A percentile compares a stretch with the other conserved stretches of the same genome.
Conservation (phyloP, 495 filamentous ascomycete genomes). For the Neurospora discreta region DNA sequence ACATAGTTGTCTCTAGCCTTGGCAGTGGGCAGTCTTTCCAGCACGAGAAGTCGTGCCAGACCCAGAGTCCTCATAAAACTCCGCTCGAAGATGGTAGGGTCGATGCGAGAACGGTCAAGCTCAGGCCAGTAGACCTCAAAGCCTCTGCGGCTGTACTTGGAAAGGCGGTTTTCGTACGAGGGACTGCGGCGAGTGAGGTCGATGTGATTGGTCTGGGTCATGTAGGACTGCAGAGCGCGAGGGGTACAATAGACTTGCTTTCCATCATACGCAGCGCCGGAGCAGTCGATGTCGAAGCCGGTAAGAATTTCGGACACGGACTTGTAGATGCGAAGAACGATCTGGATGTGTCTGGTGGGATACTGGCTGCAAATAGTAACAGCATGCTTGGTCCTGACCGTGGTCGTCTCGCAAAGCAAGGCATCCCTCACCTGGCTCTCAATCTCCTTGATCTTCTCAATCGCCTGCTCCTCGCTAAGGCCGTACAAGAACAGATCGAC, state of each 20-base stretch:
- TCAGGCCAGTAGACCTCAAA: slow-evolving; percentile 72
- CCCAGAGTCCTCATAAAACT: slow-evolving; percentile 63
- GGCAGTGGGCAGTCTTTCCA: slow-evolving; percentile 61
- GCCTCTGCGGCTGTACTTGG: slow-evolving; percentile 72
- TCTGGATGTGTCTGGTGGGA: slow-evolving; percentile 68
- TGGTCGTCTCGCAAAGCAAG: slow-evolving; percentile 64
- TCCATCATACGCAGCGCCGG: slow-evolving; percentile 69
- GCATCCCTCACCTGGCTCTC: slow-evolving; percentile 57
- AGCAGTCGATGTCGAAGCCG: slow-evolving; percentile 78
- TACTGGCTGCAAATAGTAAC: slow-evolving; percentile 74
- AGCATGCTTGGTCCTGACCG: slow-evolving; percentile 69
- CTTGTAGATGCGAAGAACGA: slow-evolving; percentile 75
- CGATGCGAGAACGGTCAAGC: slow-evolving; percentile 59
- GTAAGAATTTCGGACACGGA: slow-evolving; percentile 71
- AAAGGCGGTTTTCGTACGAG: slow-evolving; percentile 78
- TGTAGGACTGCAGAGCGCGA: slow-evolving; percentile 57
- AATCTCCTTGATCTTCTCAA: slow-evolving; percentile 74
- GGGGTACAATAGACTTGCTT: slow-evolving; percentile 63
- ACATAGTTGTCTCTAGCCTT: slow-evolving; percentile 55
- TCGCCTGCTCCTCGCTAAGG: slow-evolving; percentile 56
- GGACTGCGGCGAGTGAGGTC: slow-evolving; percentile 70
- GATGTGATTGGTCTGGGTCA: slow-evolving; percentile 70
- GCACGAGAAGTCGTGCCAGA: slow-evolving; percentile 67
- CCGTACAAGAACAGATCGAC: slow-evolving; percentile 79
- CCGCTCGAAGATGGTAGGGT: slow-evolving; percentile 76